A percentile compares a stretch with the other conserved stretches of the same genome.
Evolutionary conservation across 139 green algal genomes (phyloP).

Genomic region (Chlorella sorokiniana): DNA sequence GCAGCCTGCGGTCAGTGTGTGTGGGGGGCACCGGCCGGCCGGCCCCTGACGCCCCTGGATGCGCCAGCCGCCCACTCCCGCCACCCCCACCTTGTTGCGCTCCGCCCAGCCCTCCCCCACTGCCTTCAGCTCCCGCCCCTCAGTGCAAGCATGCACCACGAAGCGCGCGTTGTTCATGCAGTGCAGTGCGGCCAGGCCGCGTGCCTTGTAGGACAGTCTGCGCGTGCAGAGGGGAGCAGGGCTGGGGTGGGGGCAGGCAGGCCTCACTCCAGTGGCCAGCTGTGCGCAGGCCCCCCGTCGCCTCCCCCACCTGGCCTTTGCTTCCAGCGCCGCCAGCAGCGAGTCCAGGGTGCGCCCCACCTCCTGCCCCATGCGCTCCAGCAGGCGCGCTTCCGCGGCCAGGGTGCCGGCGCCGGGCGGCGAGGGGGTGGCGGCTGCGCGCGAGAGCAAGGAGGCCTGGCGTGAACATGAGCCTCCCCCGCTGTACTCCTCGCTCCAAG

Average conservation of each 20-base stretch:
- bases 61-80: background rate
- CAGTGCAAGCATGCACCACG: conserved; percentile 39
- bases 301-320: conserved; percentile 23
- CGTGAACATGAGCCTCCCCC: no score
- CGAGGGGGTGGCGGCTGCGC: no score
- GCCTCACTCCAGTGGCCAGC: no score
- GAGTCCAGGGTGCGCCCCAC: conserved; percentile 30
- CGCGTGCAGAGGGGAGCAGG: no score
- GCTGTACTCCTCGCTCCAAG: no score
- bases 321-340: conserved; percentile 20
- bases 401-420: background rate
- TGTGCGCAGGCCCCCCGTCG: no score
- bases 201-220: conserved; percentile 12
- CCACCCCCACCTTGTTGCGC: conserved; percentile 47
- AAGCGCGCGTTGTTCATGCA: conserved; percentile 64
- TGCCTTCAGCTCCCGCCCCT: conserved; percentile 41
- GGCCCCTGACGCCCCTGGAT: no score
- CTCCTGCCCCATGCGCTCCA: conserved; percentile 12
- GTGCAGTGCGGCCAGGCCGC: conserved; percentile 50
- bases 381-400: conserved; percentile 12
- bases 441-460: background rate
- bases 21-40: no score
- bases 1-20: no score
- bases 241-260: no score
- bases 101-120: conserved; percentile 67